phyloP scores from a whole-genome alignment of 2,329 filamentous ascomycete species.

The Colletotrichum salicis region DNA sequence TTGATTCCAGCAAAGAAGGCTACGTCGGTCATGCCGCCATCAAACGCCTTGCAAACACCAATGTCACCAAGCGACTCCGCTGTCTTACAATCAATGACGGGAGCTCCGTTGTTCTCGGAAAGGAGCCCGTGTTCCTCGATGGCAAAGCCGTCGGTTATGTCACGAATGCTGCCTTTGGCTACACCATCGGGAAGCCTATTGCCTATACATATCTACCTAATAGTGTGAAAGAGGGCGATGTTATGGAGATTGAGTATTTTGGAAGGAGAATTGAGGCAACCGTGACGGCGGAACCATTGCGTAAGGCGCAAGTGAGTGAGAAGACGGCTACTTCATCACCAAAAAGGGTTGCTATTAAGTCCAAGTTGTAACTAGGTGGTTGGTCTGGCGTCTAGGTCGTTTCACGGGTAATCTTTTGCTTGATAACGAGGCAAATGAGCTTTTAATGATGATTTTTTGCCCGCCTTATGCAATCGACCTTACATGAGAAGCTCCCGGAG shows the following conservation, averaged over 20 bases:
- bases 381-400: neutral
- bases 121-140: conserved; percentile 67
- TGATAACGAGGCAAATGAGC: neutral
- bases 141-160: conserved; percentile 64
- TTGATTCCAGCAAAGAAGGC: conserved; percentile 57
- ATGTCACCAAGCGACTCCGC: conserved; percentile 50
- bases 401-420: neutral
- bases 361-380: conserved; percentile 3
- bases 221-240: conserved; percentile 55
- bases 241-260: conserved; percentile 72
- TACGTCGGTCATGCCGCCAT: conserved; percentile 65
- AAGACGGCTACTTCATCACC: neutral
- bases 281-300: conserved; percentile 60
- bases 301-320: conserved; percentile 38
- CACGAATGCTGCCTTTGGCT: conserved; percentile 70
- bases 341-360: neutral
- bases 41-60: conserved; percentile 47
- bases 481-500: neutral
- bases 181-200: conserved; percentile 67
- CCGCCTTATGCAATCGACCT: neutral
- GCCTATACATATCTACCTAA: conserved; percentile 68
- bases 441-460: too few species aligned
- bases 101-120: conserved; percentile 66
- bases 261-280: conserved; percentile 64
- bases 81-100: conserved; percentile 67